Base-by-base conservation (phyloP, 2,329 filamentous ascomycete genomes). In the Diaporthe nobilis region DNA sequence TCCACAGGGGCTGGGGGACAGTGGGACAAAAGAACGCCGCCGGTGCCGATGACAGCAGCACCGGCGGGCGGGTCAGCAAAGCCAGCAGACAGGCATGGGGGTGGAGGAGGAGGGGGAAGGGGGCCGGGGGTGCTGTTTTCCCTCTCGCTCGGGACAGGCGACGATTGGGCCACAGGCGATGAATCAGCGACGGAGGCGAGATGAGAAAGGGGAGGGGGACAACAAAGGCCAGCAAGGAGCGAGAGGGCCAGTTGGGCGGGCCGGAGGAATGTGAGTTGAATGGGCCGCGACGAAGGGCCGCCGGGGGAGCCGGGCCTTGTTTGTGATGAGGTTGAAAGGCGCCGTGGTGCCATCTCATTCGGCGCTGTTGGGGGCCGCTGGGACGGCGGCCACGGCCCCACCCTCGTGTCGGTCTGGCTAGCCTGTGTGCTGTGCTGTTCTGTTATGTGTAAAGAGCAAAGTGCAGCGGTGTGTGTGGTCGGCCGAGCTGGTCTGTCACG, bases 351-450 rank as follows among this genome's bases (percentile, higher is more conserved):
- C 31, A 49, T 77, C 73, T 71, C 53, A 77, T 77, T 77, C 75
- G 75, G 75, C 75, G 68, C 31, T 42, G 61, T 74, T 67, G 68
- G 73, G 60, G 75, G 75, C 73, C 75, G 68, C 63, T 71, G 53
- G 71, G 49, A 71, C 75, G 73, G 75, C 70, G 75, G 75, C 75
- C 75, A 60, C 55, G 71, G 74, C 61, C 42, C 63, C 63, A 68
- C 63, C 63, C 47, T 65, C 42, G 42, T 57, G 67, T 55, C 67
- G 67, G 67, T 55, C 31, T 71, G 55, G 60, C 37, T 71, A 57
- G 60, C 37, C 37, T 63, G 60, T 37, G 55, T 65, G 61, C 28
- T 49, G 25, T 39, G 61, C 15, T 37, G 60, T 20, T 44, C 13
- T 44, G 12, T n/a, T 13, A 25, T 15, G 28, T 37, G 55, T 9